A percentile compares a stretch with the other conserved stretches of the same genome.
These are phyloP conservation scores for Vanrija humicola DNA, from an alignment of 1,284 basidiomycete species.

Conservation along the genomic window DNA sequence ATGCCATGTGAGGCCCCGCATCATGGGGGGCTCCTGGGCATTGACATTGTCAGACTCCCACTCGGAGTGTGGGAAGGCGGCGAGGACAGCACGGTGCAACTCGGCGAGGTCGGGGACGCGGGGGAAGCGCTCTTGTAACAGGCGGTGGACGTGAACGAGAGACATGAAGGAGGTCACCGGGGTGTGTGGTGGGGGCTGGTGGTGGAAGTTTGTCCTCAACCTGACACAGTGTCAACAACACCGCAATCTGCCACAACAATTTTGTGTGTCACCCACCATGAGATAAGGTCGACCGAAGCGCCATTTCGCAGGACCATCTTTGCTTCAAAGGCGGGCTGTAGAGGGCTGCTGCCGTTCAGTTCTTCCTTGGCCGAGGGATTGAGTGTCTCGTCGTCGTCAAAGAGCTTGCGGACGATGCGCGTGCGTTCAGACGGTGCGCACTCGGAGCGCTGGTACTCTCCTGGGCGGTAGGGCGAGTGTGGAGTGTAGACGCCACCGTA, in stretches of 20 bases:
- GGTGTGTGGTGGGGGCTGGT: conserved; percentile 35
- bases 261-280: conserved; percentile 29
- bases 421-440: conserved; percentile 30
- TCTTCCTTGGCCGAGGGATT: conserved; percentile 8
- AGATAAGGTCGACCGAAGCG: conserved; percentile 41
- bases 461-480: conserved; percentile 32
- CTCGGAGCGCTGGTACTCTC: conserved; percentile 33
- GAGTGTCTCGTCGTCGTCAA: conserved; percentile 28
- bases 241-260: neutral
- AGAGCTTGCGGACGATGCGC: conserved; percentile 29
- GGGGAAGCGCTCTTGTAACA: conserved; percentile 42
- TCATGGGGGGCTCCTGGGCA: conserved; percentile 36
- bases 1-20: conserved; percentile 43
- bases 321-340: conserved; percentile 41
- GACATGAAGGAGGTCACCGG: conserved; percentile 37
- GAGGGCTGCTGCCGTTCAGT: conserved; percentile 15
- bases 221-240: conserved; percentile 14
- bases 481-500: conserved; percentile 23
- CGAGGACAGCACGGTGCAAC: conserved; percentile 36
- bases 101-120: conserved; percentile 37
- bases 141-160: conserved; percentile 35
- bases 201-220: conserved; percentile 46
- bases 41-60: conserved; percentile 32
- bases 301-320: conserved; percentile 45
- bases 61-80: conserved; percentile 40